phyloP scores from a whole-genome alignment of 495 filamentous ascomycete genomes.

The Annulohypoxylon moriforme region DNA sequence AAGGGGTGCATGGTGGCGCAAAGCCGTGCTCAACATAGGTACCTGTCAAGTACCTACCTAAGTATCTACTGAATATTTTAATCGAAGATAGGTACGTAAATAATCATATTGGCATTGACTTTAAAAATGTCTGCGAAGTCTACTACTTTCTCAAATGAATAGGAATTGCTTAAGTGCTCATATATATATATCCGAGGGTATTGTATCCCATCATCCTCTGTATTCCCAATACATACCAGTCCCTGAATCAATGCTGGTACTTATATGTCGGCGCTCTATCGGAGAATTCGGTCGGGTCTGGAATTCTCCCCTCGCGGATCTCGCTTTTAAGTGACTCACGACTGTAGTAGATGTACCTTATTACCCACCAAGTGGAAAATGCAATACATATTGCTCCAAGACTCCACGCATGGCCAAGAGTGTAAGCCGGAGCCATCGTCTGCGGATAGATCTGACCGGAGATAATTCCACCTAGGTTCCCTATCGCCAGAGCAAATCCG shows the following conservation, averaged over 20 bases:
- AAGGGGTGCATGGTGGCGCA: neutral
- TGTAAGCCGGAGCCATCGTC: conserved; percentile 44
- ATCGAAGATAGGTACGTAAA: too few species aligned
- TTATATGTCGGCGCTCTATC: conserved; percentile 45
- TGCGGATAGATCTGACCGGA: conserved; percentile 51
- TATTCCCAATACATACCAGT: neutral
- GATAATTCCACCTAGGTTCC: conserved; percentile 56
- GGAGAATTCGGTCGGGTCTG: conserved; percentile 23
- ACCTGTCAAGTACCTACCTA: neutral
- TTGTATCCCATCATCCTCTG: neutral
- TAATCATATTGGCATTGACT: too few species aligned
- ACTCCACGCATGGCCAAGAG: conserved; percentile 49
- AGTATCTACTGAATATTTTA: too few species aligned
- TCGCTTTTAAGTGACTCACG: conserved; percentile 40
- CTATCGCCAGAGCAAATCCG: conserved; percentile 53
- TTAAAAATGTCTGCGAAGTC: too few species aligned
- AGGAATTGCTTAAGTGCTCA: too few species aligned
- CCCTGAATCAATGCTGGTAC: conserved; percentile 40
- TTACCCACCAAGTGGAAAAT: conserved; percentile 45
- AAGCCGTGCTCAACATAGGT: too few species aligned
- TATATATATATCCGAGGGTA: too few species aligned
- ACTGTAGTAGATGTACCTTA: conserved; percentile 40
- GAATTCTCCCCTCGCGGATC: conserved; percentile 12
- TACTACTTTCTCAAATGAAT: neutral
- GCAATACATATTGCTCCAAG: conserved; percentile 44